These are phyloP conservation scores for Orbilia brochopaga DNA, from an alignment of 2,329 filamentous ascomycete species.

Conservation along the genomic window DNA sequence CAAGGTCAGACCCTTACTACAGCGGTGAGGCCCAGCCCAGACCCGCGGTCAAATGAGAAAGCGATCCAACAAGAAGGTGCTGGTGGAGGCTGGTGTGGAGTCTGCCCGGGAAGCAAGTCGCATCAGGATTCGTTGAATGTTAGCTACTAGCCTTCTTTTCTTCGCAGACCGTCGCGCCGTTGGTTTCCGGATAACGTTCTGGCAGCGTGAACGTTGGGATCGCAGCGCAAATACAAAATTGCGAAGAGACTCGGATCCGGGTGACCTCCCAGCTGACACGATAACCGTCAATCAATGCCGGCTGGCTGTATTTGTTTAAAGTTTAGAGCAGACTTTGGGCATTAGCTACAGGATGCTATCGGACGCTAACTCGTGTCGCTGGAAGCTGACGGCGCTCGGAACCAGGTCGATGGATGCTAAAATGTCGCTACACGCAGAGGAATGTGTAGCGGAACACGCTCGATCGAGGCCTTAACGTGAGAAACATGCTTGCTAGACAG, in stretches of 20 bases:
- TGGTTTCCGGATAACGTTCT: conserved; percentile 19
- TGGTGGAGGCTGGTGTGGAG: conserved; percentile 15
- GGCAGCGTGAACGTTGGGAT: neutral
- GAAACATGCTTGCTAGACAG: conserved; percentile 39
- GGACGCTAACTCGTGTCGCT: neutral
- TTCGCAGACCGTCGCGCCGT: conserved; percentile 8
- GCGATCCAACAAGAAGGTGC: conserved; percentile 51
- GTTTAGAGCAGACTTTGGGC: neutral
- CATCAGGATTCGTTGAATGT: conserved; percentile 31
- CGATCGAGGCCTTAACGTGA: conserved; percentile 45
- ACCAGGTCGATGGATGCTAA: conserved; percentile 4
- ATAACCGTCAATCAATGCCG: too few species aligned
- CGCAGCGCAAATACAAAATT: neutral
- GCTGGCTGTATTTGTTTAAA: neutral
- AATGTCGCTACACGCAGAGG: conserved; percentile 18
- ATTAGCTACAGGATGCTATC: neutral
- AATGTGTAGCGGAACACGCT: conserved; percentile 12
- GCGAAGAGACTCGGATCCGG: neutral
- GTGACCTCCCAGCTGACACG: neutral
- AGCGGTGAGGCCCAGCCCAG: conserved; percentile 41
- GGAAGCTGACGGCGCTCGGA: conserved; percentile 9
- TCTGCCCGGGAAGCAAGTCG: conserved; percentile 42
- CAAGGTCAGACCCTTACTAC: conserved; percentile 33
- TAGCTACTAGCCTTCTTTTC: conserved; percentile 4
- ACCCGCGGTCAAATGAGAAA: conserved; percentile 50